Evolutionary conservation across 2,329 filamentous ascomycete genomes (phyloP).

Genomic region (Pyricularia grisea): DNA sequence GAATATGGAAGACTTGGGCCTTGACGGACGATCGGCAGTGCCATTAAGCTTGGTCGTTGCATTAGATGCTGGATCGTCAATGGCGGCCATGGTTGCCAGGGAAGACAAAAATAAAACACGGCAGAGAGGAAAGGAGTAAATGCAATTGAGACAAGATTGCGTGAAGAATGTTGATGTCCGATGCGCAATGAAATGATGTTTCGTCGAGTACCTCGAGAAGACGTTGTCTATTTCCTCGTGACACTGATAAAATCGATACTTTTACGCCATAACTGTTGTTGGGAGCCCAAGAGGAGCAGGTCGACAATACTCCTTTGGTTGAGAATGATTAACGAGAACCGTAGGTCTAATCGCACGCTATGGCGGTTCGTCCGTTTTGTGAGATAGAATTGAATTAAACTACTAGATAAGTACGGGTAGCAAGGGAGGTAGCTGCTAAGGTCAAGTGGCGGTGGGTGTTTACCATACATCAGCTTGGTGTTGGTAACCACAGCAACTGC

Average conservation of each 20-base stretch:
- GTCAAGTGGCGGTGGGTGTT: neutral
- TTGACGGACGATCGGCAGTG: constrained; percentile 20
- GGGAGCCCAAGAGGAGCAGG: neutral
- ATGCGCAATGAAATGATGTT: neutral
- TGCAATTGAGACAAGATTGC: neutral
- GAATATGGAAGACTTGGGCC: constrained; percentile 39
- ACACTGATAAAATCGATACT: neutral
- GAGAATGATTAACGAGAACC: neutral
- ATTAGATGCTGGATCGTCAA: neutral
- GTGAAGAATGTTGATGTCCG: neutral
- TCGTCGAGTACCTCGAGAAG: neutral
- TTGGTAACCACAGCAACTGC: neutral
- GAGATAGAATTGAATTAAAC: neutral
- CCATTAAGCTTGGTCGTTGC: neutral
- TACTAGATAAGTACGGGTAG: neutral
- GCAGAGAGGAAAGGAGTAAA: neutral
- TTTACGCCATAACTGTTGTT: neutral
- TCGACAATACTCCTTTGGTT: neutral
- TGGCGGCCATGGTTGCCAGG: constrained; percentile 9
- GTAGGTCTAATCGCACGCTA: neutral
- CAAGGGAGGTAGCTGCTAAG: neutral
- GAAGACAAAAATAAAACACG: constrained; percentile 2
- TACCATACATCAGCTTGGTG: neutral
- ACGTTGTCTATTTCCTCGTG: neutral
- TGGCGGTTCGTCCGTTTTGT: neutral